These are phyloP conservation scores for Lactuca sativa DNA, from an alignment of 129 eudicot species.

Conservation along the genomic window DNA sequence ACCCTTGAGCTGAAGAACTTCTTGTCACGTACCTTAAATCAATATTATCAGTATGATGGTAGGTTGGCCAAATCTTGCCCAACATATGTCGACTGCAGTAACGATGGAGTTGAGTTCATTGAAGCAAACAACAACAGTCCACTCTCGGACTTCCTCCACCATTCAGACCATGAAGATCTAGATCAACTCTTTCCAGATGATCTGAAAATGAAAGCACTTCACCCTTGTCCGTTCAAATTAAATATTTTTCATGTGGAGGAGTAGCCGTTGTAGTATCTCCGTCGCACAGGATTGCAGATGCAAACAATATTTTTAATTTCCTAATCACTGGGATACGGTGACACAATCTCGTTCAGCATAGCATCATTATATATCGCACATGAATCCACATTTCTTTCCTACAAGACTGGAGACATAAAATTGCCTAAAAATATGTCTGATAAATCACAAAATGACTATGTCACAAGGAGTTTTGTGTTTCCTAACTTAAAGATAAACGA, in stretches of 20 bases:
- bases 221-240: slow-evolving; percentile 18
- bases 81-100: slow-evolving; percentile 17
- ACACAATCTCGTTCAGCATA: background rate
- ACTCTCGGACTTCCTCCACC: slow-evolving; percentile 10
- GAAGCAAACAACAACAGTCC: slow-evolving; percentile 9
- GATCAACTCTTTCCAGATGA: slow-evolving; percentile 16
- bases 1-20: slow-evolving; percentile 4
- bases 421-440: background rate
- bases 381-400: slow-evolving; percentile 1
- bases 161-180: slow-evolving; percentile 22
- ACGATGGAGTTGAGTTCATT: slow-evolving; percentile 25
- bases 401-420: background rate
- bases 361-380: background rate
- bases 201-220: background rate
- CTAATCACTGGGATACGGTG: slow-evolving; percentile 17
- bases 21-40: background rate
- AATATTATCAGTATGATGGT: slow-evolving; percentile 33
- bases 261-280: background rate
- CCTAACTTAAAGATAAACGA: slow-evolving; percentile 14
- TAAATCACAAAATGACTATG: background rate
- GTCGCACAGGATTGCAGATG: slow-evolving; percentile 29
- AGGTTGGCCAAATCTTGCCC: background rate
- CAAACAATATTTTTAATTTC: slow-evolving; percentile 4
- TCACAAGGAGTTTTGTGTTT: slow-evolving; percentile 22
- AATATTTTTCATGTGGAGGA: slow-evolving; percentile 26